Base-by-base conservation (phyloP, 2,329 filamentous ascomycete species). In the Colletotrichum incanum region DNA sequence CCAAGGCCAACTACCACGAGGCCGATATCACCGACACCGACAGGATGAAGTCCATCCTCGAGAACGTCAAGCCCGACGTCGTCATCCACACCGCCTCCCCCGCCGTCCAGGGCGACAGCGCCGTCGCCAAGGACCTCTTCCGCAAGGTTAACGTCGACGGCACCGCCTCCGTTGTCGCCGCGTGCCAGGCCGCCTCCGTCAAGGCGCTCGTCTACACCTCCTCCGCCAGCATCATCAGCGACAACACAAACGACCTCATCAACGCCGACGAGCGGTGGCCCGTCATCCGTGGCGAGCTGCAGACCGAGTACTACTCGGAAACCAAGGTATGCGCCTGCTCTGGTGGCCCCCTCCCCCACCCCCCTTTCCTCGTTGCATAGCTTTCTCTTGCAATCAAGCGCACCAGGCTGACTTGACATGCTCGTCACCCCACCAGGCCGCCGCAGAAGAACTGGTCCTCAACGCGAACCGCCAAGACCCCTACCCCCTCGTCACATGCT, bases 51-150 rank as follows among this genome's bases (percentile, higher is more conserved):
- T 84, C 87, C 47, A 84, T 94, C 55, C 91, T 98, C 77, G 82
- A 87, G 41, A 85, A 90, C 74, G 86, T 91, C 66, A 89, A 88
- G 77, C 95, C 96, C 26, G 91, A 95, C 79, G 90, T 97, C 18
- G 94, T 99, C 63, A 92, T 98, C 78, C 96, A 99, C 83, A 97
- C 95, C 2, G 96, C 96, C 26, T 94, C 92, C 43, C 93, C 94
- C 49, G 82, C 87, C 31, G 87, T 85, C 71, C 87, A 89, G 79
- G 84, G 88, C 83, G 82, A 81, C 78, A 78, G 86, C 80, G 45
- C 64, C 41, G 82, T 88, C 78, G 82, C 87, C 77, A 86, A 92
- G 75, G 87, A 89, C 23, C 83, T 94, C 45, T 93, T 96, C 80
- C 90, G 90, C 77, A 92, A 91, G 80, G 93, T 98, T 79, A 99